Evolutionary conservation across 75 land plant species (phyloP), one percentile per base, ranked within the genome.

Genomic region (Pinus albicaulis): DNA sequence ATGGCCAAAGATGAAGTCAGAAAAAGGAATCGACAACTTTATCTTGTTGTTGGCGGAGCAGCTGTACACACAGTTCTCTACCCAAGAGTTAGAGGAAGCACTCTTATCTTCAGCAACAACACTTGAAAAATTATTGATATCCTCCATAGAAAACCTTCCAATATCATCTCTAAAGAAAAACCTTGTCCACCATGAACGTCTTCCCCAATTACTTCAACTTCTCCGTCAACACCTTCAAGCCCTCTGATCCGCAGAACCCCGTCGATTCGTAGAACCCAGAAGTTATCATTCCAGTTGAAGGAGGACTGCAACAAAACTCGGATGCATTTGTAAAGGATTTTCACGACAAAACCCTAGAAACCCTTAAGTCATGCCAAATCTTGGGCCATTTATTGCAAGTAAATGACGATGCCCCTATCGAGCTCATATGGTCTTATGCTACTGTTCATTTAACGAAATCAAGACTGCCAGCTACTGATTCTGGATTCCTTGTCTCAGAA

Each of bases 1-100:
- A n/a, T n/a, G n/a, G 48, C 34, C 7, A 0, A 28, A 38, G 41
- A 38, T 38, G 41, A 38, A 38, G 41, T 38, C 70, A 0, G n/a
- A 66, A 41, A 19, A 66, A 34, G 16, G 70, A 66, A 66, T 66
- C 70, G 2, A 26, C 70, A 66, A 36, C 7, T 66, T 66, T 41
- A 66, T 66, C 2, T 1, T 36, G 20, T 7, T 66, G 8, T 10
- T 66, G 3, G 70, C 48, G 7, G 22, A 66, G 19, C 70, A 66
- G 48, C 70, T 66, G 38, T 20, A 19, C 22, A 13, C 34, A 34
- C 70, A 66, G 28, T 6, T 38, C 7, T 15, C 44, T 3, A 19
- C 28, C 5, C 3, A 38, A 36, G 22, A 28, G n/a, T 38, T 34
- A 36, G 48, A 19, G 0, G 44, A 66, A 26, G 48, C n/a, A 10